A percentile compares a stretch with the other conserved stretches of the same genome.
phyloP scores from a whole-genome alignment of 345 rosid genomes.

The Gossypium turneri region DNA sequence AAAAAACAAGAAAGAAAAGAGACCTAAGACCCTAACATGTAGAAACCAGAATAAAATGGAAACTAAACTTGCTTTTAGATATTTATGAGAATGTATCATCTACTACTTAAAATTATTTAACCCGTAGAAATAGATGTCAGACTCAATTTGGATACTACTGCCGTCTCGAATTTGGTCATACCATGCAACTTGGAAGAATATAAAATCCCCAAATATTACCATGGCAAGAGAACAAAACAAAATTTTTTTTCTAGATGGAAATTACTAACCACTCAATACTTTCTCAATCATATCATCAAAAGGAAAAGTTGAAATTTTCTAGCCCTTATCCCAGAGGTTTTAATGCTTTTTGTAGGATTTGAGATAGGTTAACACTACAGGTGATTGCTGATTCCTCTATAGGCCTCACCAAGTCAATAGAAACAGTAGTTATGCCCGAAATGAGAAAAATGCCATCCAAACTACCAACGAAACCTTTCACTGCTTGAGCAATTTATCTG shows the following conservation, averaged over 20 bases:
- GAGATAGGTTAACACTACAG: slow-evolving; percentile 43
- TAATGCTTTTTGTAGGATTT: slow-evolving; percentile 31
- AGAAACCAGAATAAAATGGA: background rate
- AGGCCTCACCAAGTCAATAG: slow-evolving; percentile 45
- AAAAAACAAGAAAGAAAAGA: background rate
- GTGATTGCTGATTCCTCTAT: slow-evolving; percentile 36
- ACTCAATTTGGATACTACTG: slow-evolving; percentile 18
- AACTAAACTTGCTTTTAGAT: background rate
- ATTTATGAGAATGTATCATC: slow-evolving; percentile 14
- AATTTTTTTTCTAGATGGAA: background rate
- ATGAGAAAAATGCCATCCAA: background rate
- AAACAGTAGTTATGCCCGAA: slow-evolving; percentile 6
- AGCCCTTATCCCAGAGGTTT: slow-evolving; percentile 38
- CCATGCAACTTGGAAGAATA: slow-evolving; percentile 18
- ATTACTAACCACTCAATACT: background rate
- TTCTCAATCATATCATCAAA: background rate
- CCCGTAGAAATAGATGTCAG: slow-evolving; percentile 4
- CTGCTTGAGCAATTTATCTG: slow-evolving; percentile 5
- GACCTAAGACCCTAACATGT: background rate
- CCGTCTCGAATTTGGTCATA: slow-evolving; percentile 23
- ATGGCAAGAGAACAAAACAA: background rate
- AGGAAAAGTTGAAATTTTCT: background rate
- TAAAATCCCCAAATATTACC: background rate
- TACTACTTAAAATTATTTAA: slow-evolving; percentile 2
- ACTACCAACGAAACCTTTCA: slow-evolving; percentile 14